Evolutionary conservation across 2,329 filamentous ascomycete species (phyloP), one percentile per base, ranked within the genome.

Genomic region (Plenodomus biglobosus): DNA sequence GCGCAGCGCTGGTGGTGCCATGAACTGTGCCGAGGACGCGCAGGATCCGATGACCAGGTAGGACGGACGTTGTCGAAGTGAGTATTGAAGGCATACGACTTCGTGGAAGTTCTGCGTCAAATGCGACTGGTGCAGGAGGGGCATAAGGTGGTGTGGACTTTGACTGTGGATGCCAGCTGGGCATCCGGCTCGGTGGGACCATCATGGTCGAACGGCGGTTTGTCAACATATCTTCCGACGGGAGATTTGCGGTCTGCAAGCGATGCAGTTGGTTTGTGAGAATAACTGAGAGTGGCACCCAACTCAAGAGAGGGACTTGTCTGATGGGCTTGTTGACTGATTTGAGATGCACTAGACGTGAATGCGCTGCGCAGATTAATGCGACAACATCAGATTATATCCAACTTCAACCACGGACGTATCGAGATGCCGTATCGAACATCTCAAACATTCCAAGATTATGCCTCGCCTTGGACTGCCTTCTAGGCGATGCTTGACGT

Each of bases 131-230:
- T 2, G 42, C 22, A 22, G 50, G 21, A 17, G 53, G 44, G 1
- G 53, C 48, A 18, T 42, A 50, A 22, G 37, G 46, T 15, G 58
- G 46, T 32, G 42, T 53, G 22, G 46, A 48, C 44, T 55, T 64
- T n/a, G 53, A 59, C 36, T 53, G 53, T 19, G 61, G 57, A 30
- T 64, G 55, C 59, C 61, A 67, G 43, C 52, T 61, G 8, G 63
- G 56, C 48, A 58, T 57, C 32, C 60, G 60, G 39, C 46, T 56
- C 10, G 57, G 55, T 18, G 64, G 57, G n/a, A 64, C 53, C 50
- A 66, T 64, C 67, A 70, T 66, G 20, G 63, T 70, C 13, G 66
- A 69, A 50, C 64, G 66, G 46, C 66, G 66, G 53, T 70, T 70
- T 48, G 67, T 70, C 52, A 70, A 59, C 64, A 70, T 68, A 18